A percentile compares a stretch with the other conserved stretches of the same genome.
These are phyloP conservation scores for Xylaria nigripes DNA, from an alignment of 495 filamentous ascomycete species.

Conservation along the genomic window DNA sequence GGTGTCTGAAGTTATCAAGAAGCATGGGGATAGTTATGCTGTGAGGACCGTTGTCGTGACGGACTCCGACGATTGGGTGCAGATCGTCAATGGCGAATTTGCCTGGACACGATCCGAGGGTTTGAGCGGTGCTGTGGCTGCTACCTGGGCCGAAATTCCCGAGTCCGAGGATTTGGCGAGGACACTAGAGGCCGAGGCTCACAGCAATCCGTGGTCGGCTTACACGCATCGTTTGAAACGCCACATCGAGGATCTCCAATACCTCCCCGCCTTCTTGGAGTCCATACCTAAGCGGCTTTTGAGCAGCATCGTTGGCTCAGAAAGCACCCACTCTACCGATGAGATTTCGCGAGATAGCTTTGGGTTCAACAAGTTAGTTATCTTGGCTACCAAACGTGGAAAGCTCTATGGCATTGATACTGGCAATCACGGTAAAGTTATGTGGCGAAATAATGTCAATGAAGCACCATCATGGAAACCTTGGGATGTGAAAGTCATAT, in stretches of 20 bases:
- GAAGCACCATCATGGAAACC: slow-evolving; percentile 42
- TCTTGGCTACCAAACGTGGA: slow-evolving; percentile 74
- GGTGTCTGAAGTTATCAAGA: slow-evolving; percentile 73
- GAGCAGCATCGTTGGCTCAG: slow-evolving; percentile 56
- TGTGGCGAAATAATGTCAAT: slow-evolving; percentile 61
- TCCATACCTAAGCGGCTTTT: slow-evolving; percentile 57
- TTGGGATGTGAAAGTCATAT: slow-evolving; percentile 64
- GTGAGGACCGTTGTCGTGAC: slow-evolving; percentile 67
- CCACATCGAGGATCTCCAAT: slow-evolving; percentile 68
- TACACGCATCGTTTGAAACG: slow-evolving; percentile 83
- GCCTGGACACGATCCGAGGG: slow-evolving; percentile 79
- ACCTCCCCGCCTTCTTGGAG: slow-evolving; percentile 68
- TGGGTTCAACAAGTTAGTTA: slow-evolving; percentile 73
- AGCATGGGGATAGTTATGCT: slow-evolving; percentile 54
- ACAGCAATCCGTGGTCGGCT: slow-evolving; percentile 66
- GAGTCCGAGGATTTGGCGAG: slow-evolving; percentile 63
- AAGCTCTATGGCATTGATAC: slow-evolving; percentile 71
- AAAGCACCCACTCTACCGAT: slow-evolving; percentile 39
- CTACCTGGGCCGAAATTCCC: slow-evolving; percentile 69
- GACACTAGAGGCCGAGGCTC: slow-evolving; percentile 76
- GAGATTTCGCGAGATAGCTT: slow-evolving; percentile 63
- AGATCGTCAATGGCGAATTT: slow-evolving; percentile 71
- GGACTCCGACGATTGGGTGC: slow-evolving; percentile 66
- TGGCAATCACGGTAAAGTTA: slow-evolving; percentile 62
- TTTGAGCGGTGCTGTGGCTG: slow-evolving; percentile 64